Evolutionary conservation across 2,329 filamentous ascomycete species (phyloP).

Genomic region (Beauveria brongniartii): DNA sequence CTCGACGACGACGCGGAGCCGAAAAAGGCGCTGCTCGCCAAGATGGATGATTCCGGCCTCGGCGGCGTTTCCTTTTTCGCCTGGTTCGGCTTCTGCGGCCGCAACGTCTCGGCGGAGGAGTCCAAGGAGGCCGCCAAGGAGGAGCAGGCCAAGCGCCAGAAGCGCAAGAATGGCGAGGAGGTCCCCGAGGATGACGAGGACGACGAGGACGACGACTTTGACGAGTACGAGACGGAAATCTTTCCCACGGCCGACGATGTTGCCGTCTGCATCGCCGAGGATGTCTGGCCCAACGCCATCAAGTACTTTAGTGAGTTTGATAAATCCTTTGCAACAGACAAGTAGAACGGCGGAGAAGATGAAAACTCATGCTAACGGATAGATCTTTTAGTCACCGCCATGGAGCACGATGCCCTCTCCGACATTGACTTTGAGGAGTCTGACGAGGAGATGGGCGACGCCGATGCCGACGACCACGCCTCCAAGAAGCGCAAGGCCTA

Average conservation of each 20-base stretch:
- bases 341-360: background rate
- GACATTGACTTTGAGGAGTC: conserved; percentile 61
- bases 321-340: background rate
- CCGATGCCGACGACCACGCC: conserved; percentile 20
- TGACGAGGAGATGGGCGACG: conserved; percentile 34
- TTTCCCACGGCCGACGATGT: conserved; percentile 83
- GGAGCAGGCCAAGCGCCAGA: conserved; percentile 48
- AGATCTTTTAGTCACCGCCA: conserved; percentile 36
- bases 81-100: conserved; percentile 75
- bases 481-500: conserved; percentile 37
- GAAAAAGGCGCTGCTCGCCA: conserved; percentile 43
- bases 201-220: conserved; percentile 52
- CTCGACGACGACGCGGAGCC: conserved; percentile 33
- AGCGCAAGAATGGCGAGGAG: conserved; percentile 42
- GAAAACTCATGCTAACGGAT: background rate
- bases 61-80: conserved; percentile 74
- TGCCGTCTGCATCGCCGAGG: conserved; percentile 72
- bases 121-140: conserved; percentile 52
- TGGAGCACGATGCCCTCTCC: conserved; percentile 57
- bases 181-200: conserved; percentile 40
- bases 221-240: conserved; percentile 67
- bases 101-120: conserved; percentile 65
- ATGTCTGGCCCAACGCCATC: conserved; percentile 81
- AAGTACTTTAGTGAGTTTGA: conserved; percentile 78
- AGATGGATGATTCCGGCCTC: conserved; percentile 53